Percentiles rank a stretch among this genome's conserved stretches.
Evolutionary conservation across 2,329 filamentous ascomycete genomes (phyloP).

Genomic region (Amesomyces nigricolor): DNA sequence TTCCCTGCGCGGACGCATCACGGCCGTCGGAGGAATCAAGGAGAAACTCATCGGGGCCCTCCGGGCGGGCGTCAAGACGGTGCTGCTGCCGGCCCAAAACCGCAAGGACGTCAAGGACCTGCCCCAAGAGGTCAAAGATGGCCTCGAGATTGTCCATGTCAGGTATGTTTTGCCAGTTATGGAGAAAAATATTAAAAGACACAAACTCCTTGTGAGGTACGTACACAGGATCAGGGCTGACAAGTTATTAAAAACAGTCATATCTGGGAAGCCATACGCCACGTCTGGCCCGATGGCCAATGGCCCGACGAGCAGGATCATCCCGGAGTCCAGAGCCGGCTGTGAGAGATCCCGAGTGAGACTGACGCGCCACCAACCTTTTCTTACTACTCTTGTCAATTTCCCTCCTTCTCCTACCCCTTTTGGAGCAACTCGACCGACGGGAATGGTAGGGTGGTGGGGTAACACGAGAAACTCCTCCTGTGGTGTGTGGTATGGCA

Average conservation of each 20-base stretch:
- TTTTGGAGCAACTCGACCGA: background rate
- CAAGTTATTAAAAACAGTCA: conserved; percentile 48
- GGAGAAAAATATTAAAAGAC: too few species aligned
- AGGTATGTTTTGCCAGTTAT: conserved; percentile 51
- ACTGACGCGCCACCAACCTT: background rate
- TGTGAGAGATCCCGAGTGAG: conserved; percentile 43
- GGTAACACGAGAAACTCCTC: background rate
- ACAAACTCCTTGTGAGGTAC: too few species aligned
- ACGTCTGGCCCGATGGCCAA: conserved; percentile 84
- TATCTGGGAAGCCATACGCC: conserved; percentile 88
- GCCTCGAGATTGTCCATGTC: conserved; percentile 83
- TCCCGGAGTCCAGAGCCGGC: conserved; percentile 68
- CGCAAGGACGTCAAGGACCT: conserved; percentile 88
- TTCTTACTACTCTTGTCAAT: background rate
- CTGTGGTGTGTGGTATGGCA: background rate
- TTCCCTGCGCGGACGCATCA: conserved; percentile 80
- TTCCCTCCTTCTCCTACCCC: background rate
- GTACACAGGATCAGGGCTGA: background rate
- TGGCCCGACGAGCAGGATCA: conserved; percentile 69
- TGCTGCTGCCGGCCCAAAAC: conserved; percentile 82
- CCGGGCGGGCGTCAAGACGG: conserved; percentile 89
- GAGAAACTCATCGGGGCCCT: conserved; percentile 96
- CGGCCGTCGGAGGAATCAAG: conserved; percentile 95
- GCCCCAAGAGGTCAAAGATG: conserved; percentile 80
- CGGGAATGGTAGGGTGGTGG: background rate